Evolutionary conservation across 306 rosid species (phyloP).

Genomic region (Dryas octopetala): DNA sequence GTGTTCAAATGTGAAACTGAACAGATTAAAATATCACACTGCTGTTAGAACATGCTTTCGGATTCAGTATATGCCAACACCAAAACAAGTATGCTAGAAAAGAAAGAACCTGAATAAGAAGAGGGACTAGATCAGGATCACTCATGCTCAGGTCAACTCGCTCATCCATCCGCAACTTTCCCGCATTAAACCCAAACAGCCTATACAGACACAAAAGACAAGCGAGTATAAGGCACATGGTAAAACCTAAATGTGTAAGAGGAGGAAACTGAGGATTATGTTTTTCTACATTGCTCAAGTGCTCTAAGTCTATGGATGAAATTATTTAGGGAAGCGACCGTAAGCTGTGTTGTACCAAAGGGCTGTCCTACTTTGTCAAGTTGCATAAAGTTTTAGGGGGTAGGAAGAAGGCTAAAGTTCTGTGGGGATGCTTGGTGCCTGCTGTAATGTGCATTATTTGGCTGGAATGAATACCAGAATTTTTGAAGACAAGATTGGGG

Average conservation of each 20-base stretch:
- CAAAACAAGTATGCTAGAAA: neutral
- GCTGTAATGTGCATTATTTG: too few relatives aligned
- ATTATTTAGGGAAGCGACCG: too few relatives aligned
- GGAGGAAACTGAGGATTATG: too few relatives aligned
- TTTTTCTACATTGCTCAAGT: too few relatives aligned
- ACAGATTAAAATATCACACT: neutral
- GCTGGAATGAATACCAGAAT: too few relatives aligned
- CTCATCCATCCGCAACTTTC: constrained; percentile 89
- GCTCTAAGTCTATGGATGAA: too few relatives aligned
- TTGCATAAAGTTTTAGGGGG: too few relatives aligned
- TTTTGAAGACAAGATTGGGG: too few relatives aligned
- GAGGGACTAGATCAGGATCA: constrained; percentile 94
- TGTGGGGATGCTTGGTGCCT: too few relatives aligned
- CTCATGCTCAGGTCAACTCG: constrained; percentile 85
- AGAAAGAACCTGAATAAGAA: constrained; percentile 72
- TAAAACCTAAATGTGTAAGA: too few relatives aligned
- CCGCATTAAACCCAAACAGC: constrained; percentile 79
- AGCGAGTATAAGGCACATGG: constrained; percentile 7
- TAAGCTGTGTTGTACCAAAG: too few relatives aligned
- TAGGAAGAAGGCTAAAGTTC: neutral
- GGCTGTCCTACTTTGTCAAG: too few relatives aligned
- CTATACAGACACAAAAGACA: constrained; percentile 44
- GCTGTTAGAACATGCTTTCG: neutral
- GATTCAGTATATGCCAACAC: constrained; percentile 9
- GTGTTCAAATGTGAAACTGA: neutral